Percentiles rank a stretch among this genome's conserved stretches.
These are phyloP conservation scores for Talaromyces sp. DNA, from an alignment of 2,329 filamentous ascomycete species.

Conservation along the genomic window DNA sequence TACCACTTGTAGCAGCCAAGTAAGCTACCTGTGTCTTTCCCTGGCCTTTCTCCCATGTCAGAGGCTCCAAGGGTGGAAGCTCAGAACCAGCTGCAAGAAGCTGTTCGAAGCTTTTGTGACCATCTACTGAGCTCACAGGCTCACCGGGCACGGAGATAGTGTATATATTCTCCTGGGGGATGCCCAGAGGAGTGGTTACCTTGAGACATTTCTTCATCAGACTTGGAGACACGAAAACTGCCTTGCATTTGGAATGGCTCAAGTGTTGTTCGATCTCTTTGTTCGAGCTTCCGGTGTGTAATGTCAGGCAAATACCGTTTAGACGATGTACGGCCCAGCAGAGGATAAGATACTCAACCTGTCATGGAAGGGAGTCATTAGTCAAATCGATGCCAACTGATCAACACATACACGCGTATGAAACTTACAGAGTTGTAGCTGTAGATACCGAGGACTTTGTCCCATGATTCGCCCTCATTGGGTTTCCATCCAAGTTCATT, in stretches of 20 bases:
- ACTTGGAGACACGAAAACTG: constrained; percentile 58
- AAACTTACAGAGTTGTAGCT: constrained; percentile 62
- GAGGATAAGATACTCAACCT: constrained; percentile 66
- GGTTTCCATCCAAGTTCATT: constrained; percentile 62
- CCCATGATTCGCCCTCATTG: constrained; percentile 64
- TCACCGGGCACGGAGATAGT: not conserved
- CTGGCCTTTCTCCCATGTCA: constrained; percentile 27
- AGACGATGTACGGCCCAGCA: constrained; percentile 66
- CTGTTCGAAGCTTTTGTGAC: not conserved
- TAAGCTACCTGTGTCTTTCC: constrained; percentile 47
- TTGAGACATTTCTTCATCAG: constrained; percentile 4
- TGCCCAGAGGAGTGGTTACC: not conserved
- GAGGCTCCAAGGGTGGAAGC: constrained; percentile 20
- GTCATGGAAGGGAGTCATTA: not conserved
- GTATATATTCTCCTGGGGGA: not conserved
- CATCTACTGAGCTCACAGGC: not conserved
- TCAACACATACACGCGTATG: not conserved
- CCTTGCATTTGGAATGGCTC: constrained; percentile 59
- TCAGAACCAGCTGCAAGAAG: not conserved
- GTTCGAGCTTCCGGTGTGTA: constrained; percentile 51
- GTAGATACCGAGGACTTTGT: constrained; percentile 66
- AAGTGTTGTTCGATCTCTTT: constrained; percentile 65
- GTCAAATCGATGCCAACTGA: not conserved
- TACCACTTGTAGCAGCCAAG: constrained; percentile 69
- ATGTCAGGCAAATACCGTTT: constrained; percentile 63